Evolutionary conservation across 805 yeast genomes (phyloP).

Genomic region (Monosporozyma unispora): DNA sequence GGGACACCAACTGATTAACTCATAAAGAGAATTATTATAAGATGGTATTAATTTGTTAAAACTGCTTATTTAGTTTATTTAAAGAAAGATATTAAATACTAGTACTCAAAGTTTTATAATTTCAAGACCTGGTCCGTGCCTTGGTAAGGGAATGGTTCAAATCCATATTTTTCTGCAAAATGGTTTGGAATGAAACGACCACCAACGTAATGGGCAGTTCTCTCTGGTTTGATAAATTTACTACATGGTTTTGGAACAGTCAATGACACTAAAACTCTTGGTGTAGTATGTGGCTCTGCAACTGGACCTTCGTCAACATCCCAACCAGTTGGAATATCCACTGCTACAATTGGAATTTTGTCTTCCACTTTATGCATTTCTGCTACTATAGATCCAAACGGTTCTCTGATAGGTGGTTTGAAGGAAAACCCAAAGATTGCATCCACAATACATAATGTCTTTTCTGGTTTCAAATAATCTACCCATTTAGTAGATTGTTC

Average conservation of each 20-base stretch:
- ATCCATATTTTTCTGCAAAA: constrained; percentile 65
- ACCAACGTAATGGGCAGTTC: constrained; percentile 64
- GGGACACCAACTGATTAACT: background rate
- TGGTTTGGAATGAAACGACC: constrained; percentile 70
- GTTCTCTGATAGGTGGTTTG: constrained; percentile 76
- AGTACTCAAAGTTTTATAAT: no score
- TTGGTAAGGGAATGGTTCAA: constrained; percentile 52
- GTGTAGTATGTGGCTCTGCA: constrained; percentile 38
- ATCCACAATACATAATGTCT: constrained; percentile 54
- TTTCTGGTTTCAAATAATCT: constrained; percentile 22
- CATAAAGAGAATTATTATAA: background rate
- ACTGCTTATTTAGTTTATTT: no score
- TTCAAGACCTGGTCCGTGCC: constrained; percentile 50
- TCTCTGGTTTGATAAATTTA: constrained; percentile 35
- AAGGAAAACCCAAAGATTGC: constrained; percentile 91
- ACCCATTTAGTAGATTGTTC: constrained; percentile 29
- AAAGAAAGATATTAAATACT: no score
- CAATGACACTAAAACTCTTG: constrained; percentile 65
- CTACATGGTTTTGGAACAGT: constrained; percentile 95
- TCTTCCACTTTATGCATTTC: constrained; percentile 30
- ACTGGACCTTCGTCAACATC: constrained; percentile 83
- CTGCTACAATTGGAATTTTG: constrained; percentile 56
- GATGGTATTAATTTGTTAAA: background rate
- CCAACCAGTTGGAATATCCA: constrained; percentile 97
- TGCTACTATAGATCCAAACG: constrained; percentile 45